Conservation (phyloP, 805 yeast genomes). For the Monosporozyma aerobia region DNA sequence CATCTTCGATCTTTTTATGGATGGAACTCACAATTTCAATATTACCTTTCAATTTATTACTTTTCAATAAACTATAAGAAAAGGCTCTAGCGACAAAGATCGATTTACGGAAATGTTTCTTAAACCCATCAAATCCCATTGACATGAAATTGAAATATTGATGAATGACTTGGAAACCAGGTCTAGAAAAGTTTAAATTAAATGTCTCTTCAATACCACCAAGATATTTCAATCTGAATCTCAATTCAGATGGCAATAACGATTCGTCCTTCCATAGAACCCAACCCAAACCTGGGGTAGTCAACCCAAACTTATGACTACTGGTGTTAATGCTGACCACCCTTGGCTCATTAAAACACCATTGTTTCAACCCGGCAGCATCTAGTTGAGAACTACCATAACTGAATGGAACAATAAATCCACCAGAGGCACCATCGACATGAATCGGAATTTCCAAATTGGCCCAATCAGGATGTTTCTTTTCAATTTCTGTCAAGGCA, state of each 20-base stretch:
- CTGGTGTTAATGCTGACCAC: conserved; percentile 82
- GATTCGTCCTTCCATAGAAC: conserved; percentile 64
- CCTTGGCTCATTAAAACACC: conserved; percentile 76
- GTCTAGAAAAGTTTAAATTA: conserved; percentile 81
- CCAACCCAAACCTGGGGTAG: conserved; percentile 92
- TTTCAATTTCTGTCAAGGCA: conserved; percentile 61
- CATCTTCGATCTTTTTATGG: conserved; percentile 47
- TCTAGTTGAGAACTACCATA: conserved; percentile 50
- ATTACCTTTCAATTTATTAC: conserved; percentile 54
- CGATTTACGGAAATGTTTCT: conserved; percentile 49
- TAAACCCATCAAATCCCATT: conserved; percentile 66
- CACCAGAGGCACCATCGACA: conserved; percentile 93
- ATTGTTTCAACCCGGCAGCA: conserved; percentile 23
- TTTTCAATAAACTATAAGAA: conserved; percentile 35
- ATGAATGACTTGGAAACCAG: conserved; percentile 83
- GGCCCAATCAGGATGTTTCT: conserved; percentile 20
- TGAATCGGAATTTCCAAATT: conserved; percentile 66
- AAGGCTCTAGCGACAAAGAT: conserved; percentile 64
- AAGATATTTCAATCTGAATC: conserved; percentile 70
- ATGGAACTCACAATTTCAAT: conserved; percentile 70
- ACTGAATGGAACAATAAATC: conserved; percentile 75
- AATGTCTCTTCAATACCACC: conserved; percentile 87
- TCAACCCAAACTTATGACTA: conserved; percentile 88
- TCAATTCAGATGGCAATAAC: conserved; percentile 59
- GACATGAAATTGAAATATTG: conserved; percentile 76